These are phyloP conservation scores for Paspalum notatum DNA, from an alignment of 176 grass and related monocot genomes.

Conservation along the genomic window DNA sequence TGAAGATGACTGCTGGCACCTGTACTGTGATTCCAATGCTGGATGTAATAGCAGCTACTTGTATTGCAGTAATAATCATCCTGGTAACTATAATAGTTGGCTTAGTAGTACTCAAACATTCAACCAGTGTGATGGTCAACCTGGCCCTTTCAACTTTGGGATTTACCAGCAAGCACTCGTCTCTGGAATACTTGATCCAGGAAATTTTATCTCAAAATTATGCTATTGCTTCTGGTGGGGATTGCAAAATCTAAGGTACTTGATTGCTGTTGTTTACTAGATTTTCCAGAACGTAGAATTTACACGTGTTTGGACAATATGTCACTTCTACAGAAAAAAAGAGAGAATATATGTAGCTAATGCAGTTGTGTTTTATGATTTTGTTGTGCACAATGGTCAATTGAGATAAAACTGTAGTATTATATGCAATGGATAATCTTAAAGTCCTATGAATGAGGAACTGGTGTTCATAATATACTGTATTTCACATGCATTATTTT, in stretches of 20 bases:
- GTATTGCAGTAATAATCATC: constrained; percentile 56
- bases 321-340: not conserved
- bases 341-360: not conserved
- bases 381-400: not conserved
- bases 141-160: constrained; percentile 57
- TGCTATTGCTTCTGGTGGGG: constrained; percentile 99
- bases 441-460: not conserved
- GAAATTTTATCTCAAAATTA: constrained; percentile 75
- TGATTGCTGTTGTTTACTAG: not conserved
- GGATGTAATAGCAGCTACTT: constrained; percentile 53
- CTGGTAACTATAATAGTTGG: constrained; percentile 50
- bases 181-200: constrained; percentile 59
- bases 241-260: constrained; percentile 81
- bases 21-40: constrained; percentile 9
- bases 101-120: constrained; percentile 10
- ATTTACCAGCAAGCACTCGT: constrained; percentile 63
- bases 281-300: not conserved
- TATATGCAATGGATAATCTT: not conserved
- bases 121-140: constrained; percentile 9
- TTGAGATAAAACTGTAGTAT: not conserved
- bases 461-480: not conserved
- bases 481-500: not conserved
- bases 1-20: constrained; percentile 73
- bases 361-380: not conserved
- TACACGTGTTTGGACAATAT: constrained; percentile 1